Base-by-base conservation (phyloP, 495 filamentous ascomycete genomes). In the Mycothermus thermophilus region DNA sequence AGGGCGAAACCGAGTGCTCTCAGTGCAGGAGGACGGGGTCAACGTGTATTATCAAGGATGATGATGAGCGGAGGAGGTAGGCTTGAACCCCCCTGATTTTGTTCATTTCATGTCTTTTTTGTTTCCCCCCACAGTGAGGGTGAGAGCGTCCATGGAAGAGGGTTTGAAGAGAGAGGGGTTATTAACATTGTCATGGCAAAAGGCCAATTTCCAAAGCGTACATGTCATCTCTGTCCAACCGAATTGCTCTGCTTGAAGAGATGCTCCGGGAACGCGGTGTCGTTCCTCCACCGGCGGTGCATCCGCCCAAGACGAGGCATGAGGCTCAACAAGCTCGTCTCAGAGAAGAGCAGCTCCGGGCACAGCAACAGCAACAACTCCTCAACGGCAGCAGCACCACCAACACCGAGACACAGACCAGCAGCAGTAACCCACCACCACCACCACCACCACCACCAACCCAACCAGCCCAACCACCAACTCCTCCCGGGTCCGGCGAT, bases 151-250 rank as follows among this genome's bases (percentile, higher is more conserved):
- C n/a, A n/a, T n/a, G n/a, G n/a, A n/a, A n/a, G n/a, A n/a, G n/a
- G n/a, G n/a, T n/a, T n/a, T n/a, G n/a, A n/a, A n/a, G n/a, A n/a
- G n/a, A n/a, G n/a, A n/a, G n/a, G n/a, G n/a, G n/a, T n/a, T n/a
- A n/a, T n/a, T n/a, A n/a, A n/a, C n/a, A n/a, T 1, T 38, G 38
- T 39, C 33, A 46, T 35, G 21, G 3, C n/a, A 14, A 32, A 17
- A 69, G 65, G 28, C 68, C 68, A 2, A 68, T 72, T 17, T 72
- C 68, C 5, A 58, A 69, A 43, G 68, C 66, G 30, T 72, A 72
- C 54, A 66, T 72, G 59, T 67, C 62, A 24, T 66, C 66, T 4
- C 45, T 72, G 17, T 66, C 67, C 19, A 60, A 60, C 38, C 58
- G 67, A 11, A 66, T 72, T n/a, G 41, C 51, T 6, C 23, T 70